Percentiles rank a stretch among this genome's conserved stretches.
Evolutionary conservation across 495 filamentous ascomycete species (phyloP).

Genomic region (Neurospora tetraspora): DNA sequence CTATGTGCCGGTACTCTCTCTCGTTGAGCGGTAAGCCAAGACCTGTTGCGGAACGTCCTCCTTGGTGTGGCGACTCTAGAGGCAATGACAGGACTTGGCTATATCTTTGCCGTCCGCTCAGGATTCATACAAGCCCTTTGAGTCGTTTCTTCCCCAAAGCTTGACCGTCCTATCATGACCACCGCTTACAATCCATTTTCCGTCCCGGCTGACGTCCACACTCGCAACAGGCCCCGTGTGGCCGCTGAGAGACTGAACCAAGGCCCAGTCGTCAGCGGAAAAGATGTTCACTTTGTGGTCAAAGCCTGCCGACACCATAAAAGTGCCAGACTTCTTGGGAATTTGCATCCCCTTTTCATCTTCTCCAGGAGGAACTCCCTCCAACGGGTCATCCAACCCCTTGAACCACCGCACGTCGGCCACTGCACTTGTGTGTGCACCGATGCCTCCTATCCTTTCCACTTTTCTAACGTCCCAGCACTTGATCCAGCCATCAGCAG

Average conservation of each 20-base stretch:
- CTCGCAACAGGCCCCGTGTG: conserved; percentile 88
- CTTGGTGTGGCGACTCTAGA: background rate
- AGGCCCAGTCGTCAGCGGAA: conserved; percentile 90
- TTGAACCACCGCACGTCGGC: conserved; percentile 93
- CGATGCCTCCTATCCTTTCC: conserved; percentile 68
- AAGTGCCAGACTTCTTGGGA: conserved; percentile 67
- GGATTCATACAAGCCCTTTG: conserved; percentile 31
- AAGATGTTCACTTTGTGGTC: conserved; percentile 94
- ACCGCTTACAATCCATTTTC: conserved; percentile 83
- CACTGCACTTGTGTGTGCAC: conserved; percentile 84
- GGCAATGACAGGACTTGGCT: background rate
- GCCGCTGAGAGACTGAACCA: conserved; percentile 77
- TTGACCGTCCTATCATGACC: conserved; percentile 94
- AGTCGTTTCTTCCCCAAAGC: conserved; percentile 85
- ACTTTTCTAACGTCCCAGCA: conserved; percentile 96
- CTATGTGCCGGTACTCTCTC: background rate
- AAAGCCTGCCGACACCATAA: conserved; percentile 83
- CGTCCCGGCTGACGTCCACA: conserved; percentile 75
- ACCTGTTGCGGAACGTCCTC: background rate
- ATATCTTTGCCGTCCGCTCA: background rate
- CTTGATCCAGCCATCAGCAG: conserved; percentile 92
- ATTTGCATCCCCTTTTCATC: conserved; percentile 52
- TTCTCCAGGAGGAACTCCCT: conserved; percentile 45
- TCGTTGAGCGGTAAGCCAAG: background rate
- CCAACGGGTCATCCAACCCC: conserved; percentile 55